Base-by-base conservation (phyloP, 2,329 filamentous ascomycete species). In the Colletotrichum musae region DNA sequence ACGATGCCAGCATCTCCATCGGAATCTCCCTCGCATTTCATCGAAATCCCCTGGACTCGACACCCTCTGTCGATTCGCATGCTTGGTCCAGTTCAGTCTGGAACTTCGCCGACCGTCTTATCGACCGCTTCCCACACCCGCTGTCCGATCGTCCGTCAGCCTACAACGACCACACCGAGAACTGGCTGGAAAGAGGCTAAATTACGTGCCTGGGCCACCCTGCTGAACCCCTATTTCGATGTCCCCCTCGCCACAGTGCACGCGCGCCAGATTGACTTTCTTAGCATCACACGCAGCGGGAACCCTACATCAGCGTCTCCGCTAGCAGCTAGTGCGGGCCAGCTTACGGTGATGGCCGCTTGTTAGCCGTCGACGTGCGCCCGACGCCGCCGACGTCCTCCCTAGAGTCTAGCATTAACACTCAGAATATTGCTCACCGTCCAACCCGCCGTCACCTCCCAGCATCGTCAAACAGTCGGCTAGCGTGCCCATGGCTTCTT, bases 61-160 rank as follows among this genome's bases (percentile, higher is more conserved):
- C 41, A 32, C 39, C 43, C 16, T 32, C 32, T 12, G 18, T 41
- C 18, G 36, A 60, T 24, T 56, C 45, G 24, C 26, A 41, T 48
- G 24, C 28, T 24, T 36, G 52, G 60, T 6, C 45, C 56, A 66
- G 50, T 32, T 51, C 56, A 68, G 39, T 65, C 54, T 66, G 56
- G 62, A 60, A 66, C 54, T 56, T 60, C 50, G 56, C 43, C 50
- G 62, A 51, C 56, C 62, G 26, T 59, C 48, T 61, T 32, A 57
- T 56, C 50, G 50, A 24, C 56, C 41, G 41, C 39, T 32, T 54
- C 53, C 52, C 60, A 39, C 16, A 41, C 58, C 58, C n/a, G 45
- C 45, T 18, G n/a, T n/a, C 39, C 26, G 26, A 13, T 26, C 24
- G 21, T 39, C 45, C 36, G 58, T 16, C 51, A 39, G 43, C 26